phyloP scores from a whole-genome alignment of 345 rosid genomes.

The Aquilaria sinensis region DNA sequence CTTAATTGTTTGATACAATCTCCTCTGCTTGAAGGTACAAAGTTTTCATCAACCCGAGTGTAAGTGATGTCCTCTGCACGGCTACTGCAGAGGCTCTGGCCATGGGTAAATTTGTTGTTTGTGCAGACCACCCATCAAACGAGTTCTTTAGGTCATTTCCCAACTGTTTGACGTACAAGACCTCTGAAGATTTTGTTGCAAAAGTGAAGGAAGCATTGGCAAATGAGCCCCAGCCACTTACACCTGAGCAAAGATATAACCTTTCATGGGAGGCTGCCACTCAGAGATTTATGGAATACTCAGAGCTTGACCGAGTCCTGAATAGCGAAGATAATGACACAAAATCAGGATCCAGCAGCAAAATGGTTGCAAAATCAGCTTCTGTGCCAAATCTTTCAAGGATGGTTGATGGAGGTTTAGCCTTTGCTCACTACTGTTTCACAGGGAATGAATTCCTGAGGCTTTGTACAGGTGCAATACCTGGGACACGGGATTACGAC shows the following conservation, averaged over 20 bases:
- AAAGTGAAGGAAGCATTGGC: constrained; percentile 82
- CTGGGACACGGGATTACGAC: constrained; percentile 71
- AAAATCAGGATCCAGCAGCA: constrained; percentile 19
- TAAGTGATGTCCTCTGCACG: constrained; percentile 96
- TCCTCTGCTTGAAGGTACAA: constrained; percentile 70
- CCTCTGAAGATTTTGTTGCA: constrained; percentile 76
- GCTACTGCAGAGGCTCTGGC: constrained; percentile 99
- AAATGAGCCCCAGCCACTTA: constrained; percentile 83
- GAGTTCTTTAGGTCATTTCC: constrained; percentile 96
- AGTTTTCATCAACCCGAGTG: constrained; percentile 94
- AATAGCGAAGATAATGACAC: constrained; percentile 15
- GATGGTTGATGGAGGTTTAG: constrained; percentile 78
- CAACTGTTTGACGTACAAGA: constrained; percentile 84
- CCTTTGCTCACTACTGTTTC: constrained; percentile 78
- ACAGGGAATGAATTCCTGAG: constrained; percentile 89
- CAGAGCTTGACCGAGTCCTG: constrained; percentile 67
- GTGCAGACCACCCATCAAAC: constrained; percentile 97
- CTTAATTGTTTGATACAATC: background rate
- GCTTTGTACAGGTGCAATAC: constrained; percentile 79
- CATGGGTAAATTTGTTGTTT: constrained; percentile 93
- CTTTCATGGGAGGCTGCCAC: constrained; percentile 99
- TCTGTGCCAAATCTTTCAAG: constrained; percentile 55
- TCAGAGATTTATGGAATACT: constrained; percentile 76
- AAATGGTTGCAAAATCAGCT: constrained; percentile 34
- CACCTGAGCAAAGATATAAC: constrained; percentile 65